Evolutionary conservation across 129 eudicot genomes (phyloP).

Genomic region (Artemisia tridentata): DNA sequence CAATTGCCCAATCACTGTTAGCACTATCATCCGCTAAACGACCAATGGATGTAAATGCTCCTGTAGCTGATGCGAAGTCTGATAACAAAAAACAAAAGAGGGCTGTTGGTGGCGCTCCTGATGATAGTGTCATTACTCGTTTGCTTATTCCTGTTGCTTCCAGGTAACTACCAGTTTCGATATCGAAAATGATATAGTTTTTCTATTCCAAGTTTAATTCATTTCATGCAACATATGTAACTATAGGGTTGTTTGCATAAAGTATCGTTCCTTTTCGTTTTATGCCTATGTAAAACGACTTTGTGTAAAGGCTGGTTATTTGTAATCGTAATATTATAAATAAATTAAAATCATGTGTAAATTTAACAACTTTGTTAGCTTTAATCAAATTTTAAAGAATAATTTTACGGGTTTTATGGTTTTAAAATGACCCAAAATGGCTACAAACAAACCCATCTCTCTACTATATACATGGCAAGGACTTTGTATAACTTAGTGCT

Average conservation of each 20-base stretch:
- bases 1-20: background rate
- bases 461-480: no score
- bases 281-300: background rate
- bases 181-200: background rate
- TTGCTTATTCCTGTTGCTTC: background rate
- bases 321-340: background rate
- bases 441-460: background rate
- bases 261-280: background rate
- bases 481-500: background rate
- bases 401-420: background rate
- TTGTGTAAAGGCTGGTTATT: background rate
- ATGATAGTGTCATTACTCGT: background rate
- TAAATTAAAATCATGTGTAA: background rate
- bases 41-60: conserved; percentile 6
- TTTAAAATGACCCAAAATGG: background rate
- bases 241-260: background rate
- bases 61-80: background rate
- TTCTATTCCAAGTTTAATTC: background rate
- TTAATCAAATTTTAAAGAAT: background rate
- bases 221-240: background rate
- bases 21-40: background rate
- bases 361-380: background rate
- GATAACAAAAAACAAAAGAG: background rate
- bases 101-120: conserved; percentile 1
- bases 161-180: background rate